Percentiles rank a stretch among this genome's conserved stretches.
Evolutionary conservation across 257 asterid genomes (phyloP).

Genomic region (Nicotiana obtusifolia): DNA sequence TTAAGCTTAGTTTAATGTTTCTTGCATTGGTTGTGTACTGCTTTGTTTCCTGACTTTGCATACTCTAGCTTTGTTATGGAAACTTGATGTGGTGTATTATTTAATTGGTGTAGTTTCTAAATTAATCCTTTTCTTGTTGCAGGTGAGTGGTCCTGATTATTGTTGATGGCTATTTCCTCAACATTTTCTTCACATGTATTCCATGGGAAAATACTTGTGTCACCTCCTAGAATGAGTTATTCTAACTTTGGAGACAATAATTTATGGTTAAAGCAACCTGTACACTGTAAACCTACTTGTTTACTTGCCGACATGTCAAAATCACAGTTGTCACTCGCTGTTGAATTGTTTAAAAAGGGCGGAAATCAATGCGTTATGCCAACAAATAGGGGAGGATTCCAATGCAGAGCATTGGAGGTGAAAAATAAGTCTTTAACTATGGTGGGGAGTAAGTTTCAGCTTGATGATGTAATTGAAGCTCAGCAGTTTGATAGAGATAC

Average conservation of each 20-base stretch:
- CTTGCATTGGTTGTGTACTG: not conserved
- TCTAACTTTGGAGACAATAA: not conserved
- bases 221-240: not conserved
- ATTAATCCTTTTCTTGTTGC: not conserved
- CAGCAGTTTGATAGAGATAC: constrained; percentile 82
- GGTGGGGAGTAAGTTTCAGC: constrained; percentile 54
- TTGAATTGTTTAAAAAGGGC: not conserved
- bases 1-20: not conserved
- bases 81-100: not conserved
- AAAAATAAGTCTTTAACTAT: constrained; percentile 29
- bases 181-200: not conserved
- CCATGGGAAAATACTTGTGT: not conserved
- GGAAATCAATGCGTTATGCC: constrained; percentile 12
- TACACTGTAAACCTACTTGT: not conserved
- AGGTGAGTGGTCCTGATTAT: not conserved
- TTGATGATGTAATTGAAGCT: constrained; percentile 78
- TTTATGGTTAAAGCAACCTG: not conserved
- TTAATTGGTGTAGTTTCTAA: not conserved
- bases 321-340: not conserved
- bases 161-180: not conserved
- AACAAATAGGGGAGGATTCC: constrained; percentile 13
- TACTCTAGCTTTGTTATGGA: not conserved
- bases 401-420: constrained; percentile 48
- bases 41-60: not conserved
- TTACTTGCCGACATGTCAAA: not conserved